phyloP scores from a whole-genome alignment of 495 filamentous ascomycete species.

The Hyaloscypha finlandica region DNA sequence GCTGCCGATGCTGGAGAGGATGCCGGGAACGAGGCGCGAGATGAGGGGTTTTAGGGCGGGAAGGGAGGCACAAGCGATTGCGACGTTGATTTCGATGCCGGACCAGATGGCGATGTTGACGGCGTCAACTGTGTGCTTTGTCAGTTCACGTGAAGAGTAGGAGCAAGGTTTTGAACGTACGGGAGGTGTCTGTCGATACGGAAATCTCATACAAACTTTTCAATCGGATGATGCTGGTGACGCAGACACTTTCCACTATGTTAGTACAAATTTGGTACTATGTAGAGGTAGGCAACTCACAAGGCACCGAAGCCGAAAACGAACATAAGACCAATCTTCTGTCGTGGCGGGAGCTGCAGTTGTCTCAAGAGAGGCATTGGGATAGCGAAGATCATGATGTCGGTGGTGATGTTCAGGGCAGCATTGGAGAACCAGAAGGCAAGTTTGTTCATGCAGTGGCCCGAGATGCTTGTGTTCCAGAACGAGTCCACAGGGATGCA shows the following conservation, averaged over 20 bases:
- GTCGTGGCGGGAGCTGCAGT: slow-evolving; percentile 51
- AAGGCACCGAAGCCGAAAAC: slow-evolving; percentile 55
- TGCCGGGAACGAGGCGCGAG: not conserved
- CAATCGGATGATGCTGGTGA: slow-evolving; percentile 42
- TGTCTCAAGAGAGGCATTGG: slow-evolving; percentile 56
- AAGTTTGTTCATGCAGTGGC: slow-evolving; percentile 50
- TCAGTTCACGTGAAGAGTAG: not conserved
- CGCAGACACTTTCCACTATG: not conserved
- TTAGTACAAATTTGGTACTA: not conserved
- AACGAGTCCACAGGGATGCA: slow-evolving; percentile 56
- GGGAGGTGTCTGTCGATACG: slow-evolving; percentile 38
- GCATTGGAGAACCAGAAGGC: slow-evolving; percentile 54
- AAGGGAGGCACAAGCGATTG: slow-evolving; percentile 35
- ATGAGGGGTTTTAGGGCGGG: slow-evolving; percentile 34
- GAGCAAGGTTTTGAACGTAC: slow-evolving; percentile 24
- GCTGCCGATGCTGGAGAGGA: not conserved
- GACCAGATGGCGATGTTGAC: slow-evolving; percentile 38
- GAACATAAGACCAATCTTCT: slow-evolving; percentile 53
- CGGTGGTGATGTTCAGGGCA: slow-evolving; percentile 54
- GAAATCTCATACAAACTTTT: slow-evolving; percentile 44
- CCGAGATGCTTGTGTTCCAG: slow-evolving; percentile 51
- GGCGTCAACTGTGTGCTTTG: not conserved
- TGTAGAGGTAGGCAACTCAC: slow-evolving; percentile 2
- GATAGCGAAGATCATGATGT: slow-evolving; percentile 56
- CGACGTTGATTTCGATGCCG: slow-evolving; percentile 35